Percentiles rank a stretch among this genome's conserved stretches.
Conservation (phyloP, 495 filamentous ascomycete species). For the Trichoderma erinaceum region DNA sequence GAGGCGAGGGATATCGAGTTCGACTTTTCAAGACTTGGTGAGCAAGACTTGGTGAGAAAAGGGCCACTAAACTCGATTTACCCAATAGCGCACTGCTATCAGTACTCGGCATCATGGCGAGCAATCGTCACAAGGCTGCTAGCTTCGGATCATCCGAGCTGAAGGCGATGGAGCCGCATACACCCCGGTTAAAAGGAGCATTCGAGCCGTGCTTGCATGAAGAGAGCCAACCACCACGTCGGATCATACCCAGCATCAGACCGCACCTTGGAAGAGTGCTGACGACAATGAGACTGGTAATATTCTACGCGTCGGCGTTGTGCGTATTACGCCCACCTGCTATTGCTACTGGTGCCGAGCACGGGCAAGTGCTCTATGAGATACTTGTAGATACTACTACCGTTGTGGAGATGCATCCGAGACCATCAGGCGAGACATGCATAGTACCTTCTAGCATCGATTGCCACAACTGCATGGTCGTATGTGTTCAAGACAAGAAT, state of each 20-base stretch:
- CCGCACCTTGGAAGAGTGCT: background rate
- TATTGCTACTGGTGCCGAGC: no score
- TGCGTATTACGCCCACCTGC: no score
- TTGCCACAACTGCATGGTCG: no score
- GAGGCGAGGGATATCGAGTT: background rate
- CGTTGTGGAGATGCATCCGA: no score
- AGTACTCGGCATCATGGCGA: background rate
- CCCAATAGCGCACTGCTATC: background rate
- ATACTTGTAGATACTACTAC: no score
- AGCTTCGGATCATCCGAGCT: background rate
- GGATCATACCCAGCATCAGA: background rate
- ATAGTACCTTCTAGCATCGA: no score
- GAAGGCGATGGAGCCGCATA: background rate
- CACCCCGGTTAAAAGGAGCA: background rate
- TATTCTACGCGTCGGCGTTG: background rate
- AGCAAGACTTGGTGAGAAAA: background rate
- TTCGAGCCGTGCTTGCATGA: background rate
- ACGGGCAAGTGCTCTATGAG: no score
- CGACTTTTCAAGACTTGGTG: background rate
- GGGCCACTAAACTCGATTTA: background rate
- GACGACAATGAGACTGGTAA: background rate
- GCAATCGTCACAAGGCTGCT: background rate
- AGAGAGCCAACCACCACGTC: background rate
- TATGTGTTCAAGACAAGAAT: no score
- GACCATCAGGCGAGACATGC: no score